Evolutionary conservation across 352 stramenopile species (phyloP), one percentile per base, ranked within the genome.

Genomic region (Phytophthora colocasiae): DNA sequence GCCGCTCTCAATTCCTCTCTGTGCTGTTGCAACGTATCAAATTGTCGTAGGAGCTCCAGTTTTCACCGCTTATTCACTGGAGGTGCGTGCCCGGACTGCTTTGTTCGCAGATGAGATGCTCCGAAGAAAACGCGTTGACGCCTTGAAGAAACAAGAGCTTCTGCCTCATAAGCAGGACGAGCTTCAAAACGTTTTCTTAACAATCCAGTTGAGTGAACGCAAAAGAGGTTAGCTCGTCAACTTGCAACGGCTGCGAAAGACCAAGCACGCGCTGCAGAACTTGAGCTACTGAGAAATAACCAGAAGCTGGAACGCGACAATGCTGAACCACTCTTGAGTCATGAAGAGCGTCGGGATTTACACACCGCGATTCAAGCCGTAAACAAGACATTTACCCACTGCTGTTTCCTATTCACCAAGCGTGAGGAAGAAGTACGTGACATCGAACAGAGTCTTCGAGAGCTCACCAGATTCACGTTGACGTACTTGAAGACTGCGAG

Each of bases 21-120:
- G 63, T 29, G 36, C 71, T 12, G 46, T 77, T 4, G 83, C 80
- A 8, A 85, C 71, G 2, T 93, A 93, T 49, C 85, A 95, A 63
- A 56, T 95, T 58, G 87, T 93, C 6, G 48, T 95, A 0, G 87
- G 87, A 19, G 81, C 83, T 12, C 87, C 87, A 2, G 80, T 95
- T 12, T 63, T 80, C 14, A 93, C 85, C 8, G 75, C 71, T 0
- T 95, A 95, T 47, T 90, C 81, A 6, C 75, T 93, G 12, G 68
- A 91, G 39, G 65, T 95, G 2, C 66, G 69, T 0, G 81, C 71
- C 11, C 73, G 51, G 6, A 85, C 77, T 0, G 85, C 84, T 1
- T 24, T 78, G 3, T 87, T 83, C 15, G 74, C 82, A 7, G 66
- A 69, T 27, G 79, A 90, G 51, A 74, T 73, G 0, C 65, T 93